Evolutionary conservation across 129 eudicot genomes (phyloP).

Genomic region (Rutidosis leptorrhynchoides): DNA sequence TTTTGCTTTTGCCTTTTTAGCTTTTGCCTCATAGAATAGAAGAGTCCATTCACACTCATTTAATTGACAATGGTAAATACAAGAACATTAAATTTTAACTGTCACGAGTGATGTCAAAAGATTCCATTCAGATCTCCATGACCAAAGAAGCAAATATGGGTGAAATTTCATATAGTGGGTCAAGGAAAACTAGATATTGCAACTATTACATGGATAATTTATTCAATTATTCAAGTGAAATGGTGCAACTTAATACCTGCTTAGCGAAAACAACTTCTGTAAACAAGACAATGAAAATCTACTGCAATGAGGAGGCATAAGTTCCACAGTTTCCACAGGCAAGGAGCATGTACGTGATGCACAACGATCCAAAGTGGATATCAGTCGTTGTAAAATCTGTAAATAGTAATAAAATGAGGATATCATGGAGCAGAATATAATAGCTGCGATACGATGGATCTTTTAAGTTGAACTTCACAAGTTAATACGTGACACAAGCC

Average conservation of each 20-base stretch:
- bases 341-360: constrained; percentile 97
- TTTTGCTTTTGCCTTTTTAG: no score
- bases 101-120: no score
- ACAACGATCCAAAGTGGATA: constrained; percentile 87
- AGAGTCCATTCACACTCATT: no score
- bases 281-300: constrained; percentile 90
- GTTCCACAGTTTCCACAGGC: constrained; percentile 93
- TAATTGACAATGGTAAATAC: no score
- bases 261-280: constrained; percentile 75
- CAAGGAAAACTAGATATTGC: background rate
- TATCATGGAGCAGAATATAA: constrained; percentile 14
- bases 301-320: constrained; percentile 93
- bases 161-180: no score
- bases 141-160: no score
- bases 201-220: no score
- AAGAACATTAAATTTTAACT: no score
- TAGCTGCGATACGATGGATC: background rate
- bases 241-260: constrained; percentile 78
- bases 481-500: no score
- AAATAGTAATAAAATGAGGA: constrained; percentile 7
- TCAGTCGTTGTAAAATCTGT: constrained; percentile 74
- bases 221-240: no score
- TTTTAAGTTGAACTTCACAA: background rate
- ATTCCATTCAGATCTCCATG: no score
- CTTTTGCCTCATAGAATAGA: no score